phyloP scores from a whole-genome alignment of 305 asterid species.

The Fraxinus nigra region DNA sequence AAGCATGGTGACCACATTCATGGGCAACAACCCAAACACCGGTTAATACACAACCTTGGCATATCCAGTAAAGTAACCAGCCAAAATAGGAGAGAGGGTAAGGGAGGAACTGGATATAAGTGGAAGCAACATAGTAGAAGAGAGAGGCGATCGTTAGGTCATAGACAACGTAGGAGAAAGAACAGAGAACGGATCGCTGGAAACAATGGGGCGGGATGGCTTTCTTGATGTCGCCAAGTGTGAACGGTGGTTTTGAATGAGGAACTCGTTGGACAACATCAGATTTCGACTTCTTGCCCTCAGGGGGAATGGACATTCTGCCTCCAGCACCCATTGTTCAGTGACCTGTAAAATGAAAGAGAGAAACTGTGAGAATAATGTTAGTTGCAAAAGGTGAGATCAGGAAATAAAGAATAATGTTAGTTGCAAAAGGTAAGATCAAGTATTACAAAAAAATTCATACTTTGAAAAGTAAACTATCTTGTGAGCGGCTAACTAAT shows the following conservation, averaged over 20 bases:
- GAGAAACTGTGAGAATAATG: background rate
- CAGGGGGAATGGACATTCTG: constrained; percentile 32
- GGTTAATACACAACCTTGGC: constrained; percentile 44
- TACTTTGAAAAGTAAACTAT: background rate
- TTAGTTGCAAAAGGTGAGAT: background rate
- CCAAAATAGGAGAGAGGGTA: constrained; percentile 33
- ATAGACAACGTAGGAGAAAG: constrained; percentile 43
- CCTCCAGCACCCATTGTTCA: constrained; percentile 50
- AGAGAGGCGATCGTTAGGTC: constrained; percentile 37
- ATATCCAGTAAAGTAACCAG: constrained; percentile 46
- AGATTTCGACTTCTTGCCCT: constrained; percentile 26
- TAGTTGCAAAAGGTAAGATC: background rate
- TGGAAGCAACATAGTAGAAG: constrained; percentile 37
- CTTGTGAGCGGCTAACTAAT: background rate
- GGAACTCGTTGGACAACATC: constrained; percentile 36
- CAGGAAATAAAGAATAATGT: background rate
- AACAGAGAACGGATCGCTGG: constrained; percentile 39
- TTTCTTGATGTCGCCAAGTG: constrained; percentile 42
- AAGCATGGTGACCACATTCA: constrained; percentile 49
- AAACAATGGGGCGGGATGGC: constrained; percentile 51
- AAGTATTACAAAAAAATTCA: background rate
- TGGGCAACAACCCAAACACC: constrained; percentile 53
- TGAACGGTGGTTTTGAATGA: constrained; percentile 39
- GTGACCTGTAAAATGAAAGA: constrained; percentile 21
- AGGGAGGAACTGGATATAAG: constrained; percentile 37